Evolutionary conservation across 441 rosid species (phyloP), one percentile per base, ranked within the genome.

Genomic region (Biscutella laevigata): DNA sequence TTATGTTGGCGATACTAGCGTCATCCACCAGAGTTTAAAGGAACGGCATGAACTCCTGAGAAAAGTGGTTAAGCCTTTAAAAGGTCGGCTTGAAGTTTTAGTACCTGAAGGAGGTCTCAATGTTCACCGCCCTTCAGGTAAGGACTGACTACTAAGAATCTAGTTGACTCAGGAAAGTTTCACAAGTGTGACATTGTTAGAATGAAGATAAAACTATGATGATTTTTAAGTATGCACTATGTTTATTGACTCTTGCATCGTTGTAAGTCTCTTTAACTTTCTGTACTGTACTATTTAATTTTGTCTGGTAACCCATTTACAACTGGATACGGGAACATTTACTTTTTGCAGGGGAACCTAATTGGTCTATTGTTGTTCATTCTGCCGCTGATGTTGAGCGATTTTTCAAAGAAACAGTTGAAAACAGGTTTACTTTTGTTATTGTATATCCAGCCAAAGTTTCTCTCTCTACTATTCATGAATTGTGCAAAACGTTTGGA

Each of bases 1-100:
- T 62, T 92, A 92, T 63, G 81, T 81, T 45, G 87, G 98, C 41
- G 98, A 92, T 71, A 88, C 96, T 29, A 92, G 98, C 46, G 88
- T 92, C 56, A 83, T 92, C 72, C 98, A 92, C 76, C 96, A 79
- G 74, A 83, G 81, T 67, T 80, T 92, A 74, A 83, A 80, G 78
- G 98, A 92, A 69, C 80, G 98, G 20, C 94, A 88, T 57, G 88
- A 83, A 46, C 83, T 88, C 60, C 87, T 92, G 44, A 66, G 30
- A 57, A 77, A 79, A 71, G 77, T 77, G 57, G 86, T 88, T 62
- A 77, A 73, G 73, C 91, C 96, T 71, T 50, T 81, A 67, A 83
- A 88, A 71, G 91, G 91, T 35, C 82, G 80, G 57, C 81, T 92
- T 54, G 96, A 92, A 81, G 79, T 82, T 56, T 69, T 92, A 57